Conservation (phyloP, 2,329 filamentous ascomycete species). For the Sporothrix brunneoviolacea region DNA sequence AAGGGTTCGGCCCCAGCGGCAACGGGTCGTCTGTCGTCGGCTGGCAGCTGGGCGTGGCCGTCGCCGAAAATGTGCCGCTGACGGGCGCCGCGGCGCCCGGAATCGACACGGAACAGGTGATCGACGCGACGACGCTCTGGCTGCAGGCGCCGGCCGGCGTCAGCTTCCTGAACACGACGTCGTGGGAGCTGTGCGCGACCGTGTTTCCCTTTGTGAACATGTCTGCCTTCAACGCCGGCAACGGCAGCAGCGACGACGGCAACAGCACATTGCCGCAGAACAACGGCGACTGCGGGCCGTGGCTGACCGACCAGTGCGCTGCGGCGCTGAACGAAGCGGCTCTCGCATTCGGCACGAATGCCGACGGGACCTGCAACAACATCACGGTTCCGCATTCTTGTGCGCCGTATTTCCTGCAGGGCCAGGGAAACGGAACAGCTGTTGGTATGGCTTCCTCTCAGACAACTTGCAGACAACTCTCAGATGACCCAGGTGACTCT, state of each 20-base stretch:
- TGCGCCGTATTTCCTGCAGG: neutral
- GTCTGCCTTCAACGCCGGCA: neutral
- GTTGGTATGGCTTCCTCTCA: neutral
- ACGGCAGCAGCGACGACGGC: neutral
- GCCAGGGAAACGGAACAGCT: neutral
- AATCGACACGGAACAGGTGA: neutral
- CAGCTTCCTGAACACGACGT: neutral
- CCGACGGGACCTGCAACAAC: constrained; percentile 2
- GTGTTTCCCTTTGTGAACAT: constrained; percentile 11
- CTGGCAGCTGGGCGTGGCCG: constrained; percentile 13
- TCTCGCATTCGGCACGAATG: neutral
- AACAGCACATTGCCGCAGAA: neutral
- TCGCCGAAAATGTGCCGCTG: constrained; percentile 6
- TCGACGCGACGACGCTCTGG: constrained; percentile 10
- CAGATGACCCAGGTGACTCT: no score
- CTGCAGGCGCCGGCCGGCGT: constrained; percentile 3
- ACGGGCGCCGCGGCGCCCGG: neutral
- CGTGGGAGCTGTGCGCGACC: constrained; percentile 13
- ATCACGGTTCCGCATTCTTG: constrained; percentile 1
- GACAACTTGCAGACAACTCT: no score
- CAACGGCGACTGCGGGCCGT: constrained; percentile 6
- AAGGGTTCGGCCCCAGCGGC: constrained; percentile 8
- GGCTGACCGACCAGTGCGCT: constrained; percentile 11
- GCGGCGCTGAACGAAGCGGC: neutral
- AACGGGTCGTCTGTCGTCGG: constrained; percentile 11